A percentile compares a stretch with the other conserved stretches of the same genome.
phyloP scores from a whole-genome alignment of 805 yeast genomes.

The Metschnikowia matae region DNA sequence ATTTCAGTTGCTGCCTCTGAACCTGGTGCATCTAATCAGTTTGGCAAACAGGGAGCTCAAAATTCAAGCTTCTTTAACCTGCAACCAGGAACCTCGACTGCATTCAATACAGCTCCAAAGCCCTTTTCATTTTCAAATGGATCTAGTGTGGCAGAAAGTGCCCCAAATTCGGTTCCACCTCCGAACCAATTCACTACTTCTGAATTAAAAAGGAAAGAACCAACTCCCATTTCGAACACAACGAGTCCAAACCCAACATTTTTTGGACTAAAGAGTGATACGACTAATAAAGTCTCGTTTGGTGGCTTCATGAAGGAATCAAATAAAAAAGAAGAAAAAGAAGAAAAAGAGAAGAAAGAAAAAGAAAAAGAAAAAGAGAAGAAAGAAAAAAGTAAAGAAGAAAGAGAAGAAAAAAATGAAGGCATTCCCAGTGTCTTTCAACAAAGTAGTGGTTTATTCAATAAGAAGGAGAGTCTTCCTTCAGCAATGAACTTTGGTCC shows the following conservation, averaged over 20 bases:
- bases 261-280: neutral
- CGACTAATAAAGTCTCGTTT: neutral
- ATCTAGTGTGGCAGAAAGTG: neutral
- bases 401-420: neutral
- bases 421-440: neutral
- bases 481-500: neutral
- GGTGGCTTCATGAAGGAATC: neutral
- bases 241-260: neutral
- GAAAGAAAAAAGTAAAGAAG: neutral
- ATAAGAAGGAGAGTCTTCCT: neutral
- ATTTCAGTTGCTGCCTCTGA: neutral
- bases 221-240: neutral
- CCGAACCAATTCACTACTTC: neutral
- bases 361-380: neutral
- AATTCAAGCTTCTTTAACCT: neutral
- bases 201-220: neutral
- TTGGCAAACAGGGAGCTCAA: neutral
- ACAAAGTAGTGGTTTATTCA: neutral
- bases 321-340: neutral
- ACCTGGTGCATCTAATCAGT: neutral
- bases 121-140: neutral
- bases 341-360: neutral
- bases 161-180: neutral
- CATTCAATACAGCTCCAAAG: neutral
- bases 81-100: neutral